Conservation (phyloP, 768 basidiomycete species). For the Imleria badia region DNA sequence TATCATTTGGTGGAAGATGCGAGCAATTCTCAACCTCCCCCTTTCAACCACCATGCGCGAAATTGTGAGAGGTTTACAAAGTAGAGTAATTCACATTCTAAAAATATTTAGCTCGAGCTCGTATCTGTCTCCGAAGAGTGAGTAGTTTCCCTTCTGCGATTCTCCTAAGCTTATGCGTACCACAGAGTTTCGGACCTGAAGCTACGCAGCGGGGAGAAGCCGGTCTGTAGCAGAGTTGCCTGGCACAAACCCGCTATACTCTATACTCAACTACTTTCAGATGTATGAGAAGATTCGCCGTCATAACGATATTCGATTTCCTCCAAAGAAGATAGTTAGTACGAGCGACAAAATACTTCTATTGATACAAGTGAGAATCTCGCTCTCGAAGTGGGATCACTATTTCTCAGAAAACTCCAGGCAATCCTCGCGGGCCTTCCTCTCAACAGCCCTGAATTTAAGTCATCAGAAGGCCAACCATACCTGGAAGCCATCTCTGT, state of each 20-base stretch:
- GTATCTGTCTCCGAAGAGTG: conserved; percentile 70
- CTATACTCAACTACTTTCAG: conserved; percentile 21
- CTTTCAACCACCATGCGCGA: conserved; percentile 58
- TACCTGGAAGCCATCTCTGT: conserved; percentile 66
- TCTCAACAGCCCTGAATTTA: conserved; percentile 67
- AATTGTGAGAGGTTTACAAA: conserved; percentile 48
- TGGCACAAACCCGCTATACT: not conserved
- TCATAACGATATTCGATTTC: conserved; percentile 79
- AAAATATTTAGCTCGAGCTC: conserved; percentile 53
- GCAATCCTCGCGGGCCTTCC: conserved; percentile 72
- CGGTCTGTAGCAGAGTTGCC: conserved; percentile 37
- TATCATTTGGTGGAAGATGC: conserved; percentile 52
- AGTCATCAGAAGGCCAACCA: conserved; percentile 67
- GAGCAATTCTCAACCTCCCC: conserved; percentile 58
- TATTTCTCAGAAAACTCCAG: conserved; percentile 36
- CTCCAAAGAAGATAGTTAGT: conserved; percentile 66
- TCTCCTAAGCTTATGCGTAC: not conserved
- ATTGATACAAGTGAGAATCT: conserved; percentile 62
- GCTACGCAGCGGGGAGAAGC: conserved; percentile 74
- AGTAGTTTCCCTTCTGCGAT: conserved; percentile 12
- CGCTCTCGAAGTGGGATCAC: not conserved
- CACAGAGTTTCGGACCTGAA: conserved; percentile 65
- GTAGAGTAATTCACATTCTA: not conserved
- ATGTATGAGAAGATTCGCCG: conserved; percentile 66
- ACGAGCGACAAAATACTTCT: conserved; percentile 78